These are phyloP conservation scores for Globisporangium perplexum DNA, from an alignment of 352 stramenopile genomes.

Conservation along the genomic window DNA sequence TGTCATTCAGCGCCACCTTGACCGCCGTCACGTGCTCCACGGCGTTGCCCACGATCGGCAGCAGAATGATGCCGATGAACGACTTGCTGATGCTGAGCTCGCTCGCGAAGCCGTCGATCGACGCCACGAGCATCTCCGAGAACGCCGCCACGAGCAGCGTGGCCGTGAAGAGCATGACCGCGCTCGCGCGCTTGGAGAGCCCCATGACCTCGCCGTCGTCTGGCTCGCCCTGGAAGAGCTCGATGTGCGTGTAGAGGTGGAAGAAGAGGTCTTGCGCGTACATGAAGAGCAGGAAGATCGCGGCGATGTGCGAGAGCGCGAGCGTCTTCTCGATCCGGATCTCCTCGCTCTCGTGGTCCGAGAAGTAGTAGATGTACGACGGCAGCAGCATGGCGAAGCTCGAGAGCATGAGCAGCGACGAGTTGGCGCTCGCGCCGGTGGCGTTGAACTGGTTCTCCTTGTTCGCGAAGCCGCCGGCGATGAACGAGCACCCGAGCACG, in stretches of 20 bases:
- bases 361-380: conserved; percentile 89
- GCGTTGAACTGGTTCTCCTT: conserved; percentile 93
- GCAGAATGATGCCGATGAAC: conserved; percentile 93
- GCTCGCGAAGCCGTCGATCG: conserved; percentile 71
- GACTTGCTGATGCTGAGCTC: conserved; percentile 75
- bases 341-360: conserved; percentile 71
- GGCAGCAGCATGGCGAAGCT: conserved; percentile 93
- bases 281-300: conserved; percentile 84
- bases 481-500: conserved; percentile 95
- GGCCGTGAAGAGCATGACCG: conserved; percentile 73
- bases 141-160: conserved; percentile 92
- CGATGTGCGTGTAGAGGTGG: conserved; percentile 92
- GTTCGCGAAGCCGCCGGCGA: conserved; percentile 78
- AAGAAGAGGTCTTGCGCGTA: conserved; percentile 96
- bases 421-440: conserved; percentile 90
- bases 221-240: conserved; percentile 86
- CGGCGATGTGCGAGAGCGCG: conserved; percentile 72
- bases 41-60: conserved; percentile 98
- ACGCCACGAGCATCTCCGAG: conserved; percentile 90
- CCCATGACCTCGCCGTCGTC: conserved; percentile 67
- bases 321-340: conserved; percentile 59
- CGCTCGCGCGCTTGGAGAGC: conserved; percentile 75
- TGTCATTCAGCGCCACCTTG: conserved; percentile 95
- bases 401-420: conserved; percentile 91
- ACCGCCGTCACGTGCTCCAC: conserved; percentile 97